Base-by-base conservation (phyloP, 2,329 filamentous ascomycete genomes). In the Fusarium sp. region DNA sequence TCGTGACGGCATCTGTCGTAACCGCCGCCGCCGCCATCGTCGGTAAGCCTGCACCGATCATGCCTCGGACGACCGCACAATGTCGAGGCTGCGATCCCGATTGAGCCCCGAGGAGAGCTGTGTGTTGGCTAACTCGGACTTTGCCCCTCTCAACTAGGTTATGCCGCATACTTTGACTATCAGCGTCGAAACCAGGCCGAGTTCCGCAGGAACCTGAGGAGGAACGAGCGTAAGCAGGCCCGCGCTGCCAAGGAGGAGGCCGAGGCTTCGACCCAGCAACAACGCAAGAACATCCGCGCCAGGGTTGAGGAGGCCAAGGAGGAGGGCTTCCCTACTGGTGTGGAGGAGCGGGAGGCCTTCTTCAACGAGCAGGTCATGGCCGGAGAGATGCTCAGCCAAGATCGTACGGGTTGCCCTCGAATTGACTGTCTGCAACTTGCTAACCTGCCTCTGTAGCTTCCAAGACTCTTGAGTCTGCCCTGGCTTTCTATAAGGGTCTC, bases 401-500 rank as follows among this genome's bases (percentile, higher is more conserved):
- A 97, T 84, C 94, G 95, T 97, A 90, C 83, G 90, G 85, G 60
- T 37, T 61, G 18, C 45, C 45, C 65, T 54, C 64, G 43, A 41
- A 14, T 52, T 33, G 57, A 35, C 52, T 20, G 52, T 39, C 20
- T 27, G 54, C 24, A 45, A 33, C 18, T 64, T 76, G 57, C 71
- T 80, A 52, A 77, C 64, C 54, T 27, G 48, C 9, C 16, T 48
- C 37, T 73, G 72, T 77, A 94, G 92, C 92, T 77, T 85, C 90
- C 76, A 90, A 92, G 81, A 87, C 89, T 45, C 84, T 98, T 68
- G 95, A 98, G 76, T 94, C 97, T 61, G 96, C 97, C 57, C 87
- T 98, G 71, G 95, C 94, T 84, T 99, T 99, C 87, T 99, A 98
- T 91, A 97, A 95, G 89, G 97, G 95, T 52, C 90, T 99, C 77